Conservation (phyloP, 257 asterid genomes). For the Petunia axillaris region DNA sequence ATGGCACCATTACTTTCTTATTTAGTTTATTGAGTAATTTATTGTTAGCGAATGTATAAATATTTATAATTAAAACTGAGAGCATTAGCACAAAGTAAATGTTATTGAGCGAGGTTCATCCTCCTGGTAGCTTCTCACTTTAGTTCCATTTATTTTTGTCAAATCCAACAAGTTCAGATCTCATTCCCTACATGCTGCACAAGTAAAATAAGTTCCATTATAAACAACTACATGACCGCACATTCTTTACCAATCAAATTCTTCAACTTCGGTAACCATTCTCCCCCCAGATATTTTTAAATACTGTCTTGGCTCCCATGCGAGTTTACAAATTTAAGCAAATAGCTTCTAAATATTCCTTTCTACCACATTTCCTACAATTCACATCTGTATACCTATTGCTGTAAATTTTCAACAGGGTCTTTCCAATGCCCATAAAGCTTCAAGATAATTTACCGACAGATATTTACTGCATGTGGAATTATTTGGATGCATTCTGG, state of each 20-base stretch:
- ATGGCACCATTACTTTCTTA: neutral
- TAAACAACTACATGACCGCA: neutral
- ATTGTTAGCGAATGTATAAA: no score
- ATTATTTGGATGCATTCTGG: neutral
- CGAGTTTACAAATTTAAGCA: neutral
- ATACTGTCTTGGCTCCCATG: neutral
- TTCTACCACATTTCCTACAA: neutral
- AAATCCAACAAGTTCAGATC: neutral
- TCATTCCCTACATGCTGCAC: neutral
- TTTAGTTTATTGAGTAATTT: no score
- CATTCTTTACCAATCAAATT: neutral
- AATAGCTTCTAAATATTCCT: slow-evolving; percentile 4
- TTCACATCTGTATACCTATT: neutral
- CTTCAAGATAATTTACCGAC: neutral
- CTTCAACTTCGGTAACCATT: neutral
- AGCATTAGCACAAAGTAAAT: neutral
- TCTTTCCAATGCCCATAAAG: neutral
- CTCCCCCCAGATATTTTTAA: neutral
- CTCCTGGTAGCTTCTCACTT: neutral
- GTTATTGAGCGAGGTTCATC: neutral
- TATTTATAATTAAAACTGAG: no score
- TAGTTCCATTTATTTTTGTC: neutral
- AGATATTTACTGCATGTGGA: neutral
- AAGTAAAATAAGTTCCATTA: neutral
- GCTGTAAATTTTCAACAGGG: neutral